Evolutionary conservation across 495 filamentous ascomycete genomes (phyloP).

Genomic region (Aspergillus biplanus): DNA sequence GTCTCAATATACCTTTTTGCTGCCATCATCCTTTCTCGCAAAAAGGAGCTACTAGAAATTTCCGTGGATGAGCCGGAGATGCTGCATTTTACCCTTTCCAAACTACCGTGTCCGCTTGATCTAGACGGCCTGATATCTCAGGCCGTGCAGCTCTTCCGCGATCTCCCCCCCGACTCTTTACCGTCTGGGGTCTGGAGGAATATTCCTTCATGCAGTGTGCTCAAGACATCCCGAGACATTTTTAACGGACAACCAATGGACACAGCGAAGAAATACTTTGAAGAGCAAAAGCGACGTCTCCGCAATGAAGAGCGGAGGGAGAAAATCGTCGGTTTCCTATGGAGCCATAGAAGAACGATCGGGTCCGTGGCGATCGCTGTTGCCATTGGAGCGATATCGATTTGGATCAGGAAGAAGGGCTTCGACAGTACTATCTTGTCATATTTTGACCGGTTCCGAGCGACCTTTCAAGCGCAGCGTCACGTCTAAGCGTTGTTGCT

Average conservation of each 20-base stretch:
- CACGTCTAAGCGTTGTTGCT: not conserved
- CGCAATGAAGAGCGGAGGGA: slow-evolving; percentile 61
- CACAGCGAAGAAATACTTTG: slow-evolving; percentile 67
- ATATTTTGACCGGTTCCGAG: slow-evolving; percentile 36
- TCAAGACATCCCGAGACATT: slow-evolving; percentile 73
- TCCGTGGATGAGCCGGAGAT: slow-evolving; percentile 89
- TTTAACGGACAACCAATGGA: slow-evolving; percentile 52
- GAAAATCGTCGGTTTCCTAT: slow-evolving; percentile 53
- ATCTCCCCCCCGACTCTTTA: slow-evolving; percentile 74
- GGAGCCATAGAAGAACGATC: slow-evolving; percentile 62
- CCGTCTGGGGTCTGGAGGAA: slow-evolving; percentile 64
- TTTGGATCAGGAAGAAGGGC: slow-evolving; percentile 54
- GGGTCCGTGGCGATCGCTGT: slow-evolving; percentile 64
- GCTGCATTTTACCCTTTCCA: slow-evolving; percentile 85
- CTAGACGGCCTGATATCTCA: slow-evolving; percentile 73
- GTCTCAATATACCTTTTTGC: slow-evolving; percentile 92
- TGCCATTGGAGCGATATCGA: slow-evolving; percentile 60
- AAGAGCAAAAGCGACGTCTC: slow-evolving; percentile 69
- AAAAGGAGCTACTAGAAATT: slow-evolving; percentile 79
- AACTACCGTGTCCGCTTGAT: slow-evolving; percentile 82
- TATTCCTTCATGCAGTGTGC: slow-evolving; percentile 74
- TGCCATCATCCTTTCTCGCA: slow-evolving; percentile 78
- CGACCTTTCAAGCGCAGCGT: slow-evolving; percentile 22
- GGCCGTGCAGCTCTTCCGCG: slow-evolving; percentile 63
- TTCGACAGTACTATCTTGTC: slow-evolving; percentile 46